Evolutionary conservation across 176 grass and related monocot genomes (phyloP), one percentile per base, ranked within the genome.

Genomic region (Luzula sylvatica): DNA sequence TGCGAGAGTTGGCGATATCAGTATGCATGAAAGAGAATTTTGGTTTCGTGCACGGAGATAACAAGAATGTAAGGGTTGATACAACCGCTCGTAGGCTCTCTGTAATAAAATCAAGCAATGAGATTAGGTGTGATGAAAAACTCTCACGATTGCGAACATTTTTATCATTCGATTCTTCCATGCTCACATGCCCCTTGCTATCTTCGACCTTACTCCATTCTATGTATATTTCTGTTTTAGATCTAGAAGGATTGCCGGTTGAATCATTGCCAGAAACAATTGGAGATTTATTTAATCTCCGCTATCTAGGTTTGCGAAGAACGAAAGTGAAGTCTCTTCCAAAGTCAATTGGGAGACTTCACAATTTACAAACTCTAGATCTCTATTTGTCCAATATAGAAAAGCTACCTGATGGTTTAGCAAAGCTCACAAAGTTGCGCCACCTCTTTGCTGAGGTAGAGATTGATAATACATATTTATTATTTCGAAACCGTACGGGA

Each of bases 261-360:
- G 17, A 70, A 60, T 32, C 2, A 2, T 15, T 94, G 11, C 62
- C 71, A 2, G 9, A 45, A 61, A 41, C 52, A 23, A 5, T 94
- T 25, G 73, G 70, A 0, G 21, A 75, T 20, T 26, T 82, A 15
- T 86, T 82, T 15, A 93, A 82, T 61, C 72, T 86, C 3, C 58
- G 1, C 11, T 66, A 53, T 52, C 54, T 93, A 16, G 64, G 73
- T 55, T 58, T 93, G 0, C 14, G 72, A 2, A 8, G 32, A 0
- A 74, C 81, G 3, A 65, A 60, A 1, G 69, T 93, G 27, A 74
- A 66, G 30, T 1, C 35, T n/a, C 55, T 93, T 9, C 87, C 87
- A 19, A 56, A 61, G 11, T 74, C 70, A 8, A 12, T 86, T 2
- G 3, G 1, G 0, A 75, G 55, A 0, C 76, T 93, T 26, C 7